Evolutionary conservation across 2,329 filamentous ascomycete species (phyloP).

Genomic region (Dryadomyces quercus-mongolicae): DNA sequence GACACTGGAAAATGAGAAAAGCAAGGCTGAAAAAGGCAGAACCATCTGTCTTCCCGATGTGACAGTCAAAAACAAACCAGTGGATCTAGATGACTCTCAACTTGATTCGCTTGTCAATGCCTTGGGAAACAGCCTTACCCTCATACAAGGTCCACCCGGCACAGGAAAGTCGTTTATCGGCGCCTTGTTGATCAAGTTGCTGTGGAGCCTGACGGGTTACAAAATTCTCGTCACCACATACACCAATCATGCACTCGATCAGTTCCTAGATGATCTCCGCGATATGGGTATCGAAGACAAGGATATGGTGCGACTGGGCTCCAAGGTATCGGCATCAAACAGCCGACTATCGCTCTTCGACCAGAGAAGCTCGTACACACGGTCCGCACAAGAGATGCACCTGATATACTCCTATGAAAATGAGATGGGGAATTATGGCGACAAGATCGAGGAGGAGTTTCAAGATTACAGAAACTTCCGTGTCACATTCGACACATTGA

Average conservation of each 20-base stretch:
- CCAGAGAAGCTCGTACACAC: neutral
- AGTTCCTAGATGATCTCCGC: slow-evolving; percentile 53
- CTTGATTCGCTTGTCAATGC: slow-evolving; percentile 18
- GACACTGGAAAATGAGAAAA: no score
- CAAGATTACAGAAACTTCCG: slow-evolving; percentile 3
- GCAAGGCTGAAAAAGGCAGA: no score
- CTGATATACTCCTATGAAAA: neutral
- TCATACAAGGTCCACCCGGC: slow-evolving; percentile 59
- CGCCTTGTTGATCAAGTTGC: slow-evolving; percentile 29
- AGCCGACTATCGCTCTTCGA: neutral
- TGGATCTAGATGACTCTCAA: neutral
- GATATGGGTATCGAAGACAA: slow-evolving; percentile 39
- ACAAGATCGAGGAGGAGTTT: neutral
- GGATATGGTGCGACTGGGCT: slow-evolving; percentile 48
- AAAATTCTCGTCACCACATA: slow-evolving; percentile 50
- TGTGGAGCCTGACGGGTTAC: no score
- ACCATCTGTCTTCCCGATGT: no score
- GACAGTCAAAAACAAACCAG: no score
- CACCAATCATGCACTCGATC: slow-evolving; percentile 55
- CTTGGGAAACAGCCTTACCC: slow-evolving; percentile 38
- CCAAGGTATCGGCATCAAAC: slow-evolving; percentile 23
- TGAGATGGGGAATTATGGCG: neutral
- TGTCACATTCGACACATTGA: slow-evolving; percentile 1
- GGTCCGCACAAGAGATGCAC: neutral
- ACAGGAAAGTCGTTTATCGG: slow-evolving; percentile 30